These are phyloP conservation scores for Colletotrichum spinosum DNA, from an alignment of 2,329 filamentous ascomycete species.

Conservation along the genomic window DNA sequence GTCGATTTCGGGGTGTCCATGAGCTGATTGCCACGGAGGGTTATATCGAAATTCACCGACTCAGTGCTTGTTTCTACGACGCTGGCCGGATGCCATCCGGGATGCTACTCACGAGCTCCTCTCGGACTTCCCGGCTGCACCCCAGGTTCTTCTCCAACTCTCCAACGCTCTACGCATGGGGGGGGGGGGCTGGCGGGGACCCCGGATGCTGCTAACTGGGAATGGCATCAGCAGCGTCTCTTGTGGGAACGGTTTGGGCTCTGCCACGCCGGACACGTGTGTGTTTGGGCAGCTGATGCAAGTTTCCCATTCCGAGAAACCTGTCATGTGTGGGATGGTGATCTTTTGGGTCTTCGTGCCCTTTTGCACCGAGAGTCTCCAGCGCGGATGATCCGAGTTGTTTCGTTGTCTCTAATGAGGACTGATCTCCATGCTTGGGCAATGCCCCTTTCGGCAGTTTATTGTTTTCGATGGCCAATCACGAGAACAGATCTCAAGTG, in stretches of 20 bases:
- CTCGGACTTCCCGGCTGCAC: slow-evolving; percentile 33
- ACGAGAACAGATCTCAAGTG: not conserved
- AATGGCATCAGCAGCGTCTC: slow-evolving; percentile 5
- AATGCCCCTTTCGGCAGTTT: too few relatives aligned
- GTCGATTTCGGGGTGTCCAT: not conserved
- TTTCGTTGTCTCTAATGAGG: too few relatives aligned
- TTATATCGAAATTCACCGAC: slow-evolving; percentile 35
- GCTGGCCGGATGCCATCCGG: slow-evolving; percentile 19
- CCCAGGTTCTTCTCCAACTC: slow-evolving; percentile 28
- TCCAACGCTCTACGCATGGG: not conserved
- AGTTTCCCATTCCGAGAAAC: not conserved
- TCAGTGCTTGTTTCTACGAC: slow-evolving; percentile 7
- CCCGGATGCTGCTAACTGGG: slow-evolving; percentile 27
- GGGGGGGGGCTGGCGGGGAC: slow-evolving; percentile 17
- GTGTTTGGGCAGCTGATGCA: slow-evolving; percentile 12
- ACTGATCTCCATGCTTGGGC: too few relatives aligned
- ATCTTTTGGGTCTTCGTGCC: too few relatives aligned
- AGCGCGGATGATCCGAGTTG: too few relatives aligned
- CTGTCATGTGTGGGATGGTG: too few relatives aligned
- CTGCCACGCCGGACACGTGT: slow-evolving; percentile 15
- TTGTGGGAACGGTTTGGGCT: slow-evolving; percentile 1
- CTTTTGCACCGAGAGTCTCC: too few relatives aligned
- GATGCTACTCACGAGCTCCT: not conserved
- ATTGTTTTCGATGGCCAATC: not conserved
- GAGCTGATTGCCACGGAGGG: slow-evolving; percentile 14